Evolutionary conservation across 1,284 basidiomycete genomes (phyloP), one percentile per base, ranked within the genome.

Genomic region (Ganoderma resinaceum): DNA sequence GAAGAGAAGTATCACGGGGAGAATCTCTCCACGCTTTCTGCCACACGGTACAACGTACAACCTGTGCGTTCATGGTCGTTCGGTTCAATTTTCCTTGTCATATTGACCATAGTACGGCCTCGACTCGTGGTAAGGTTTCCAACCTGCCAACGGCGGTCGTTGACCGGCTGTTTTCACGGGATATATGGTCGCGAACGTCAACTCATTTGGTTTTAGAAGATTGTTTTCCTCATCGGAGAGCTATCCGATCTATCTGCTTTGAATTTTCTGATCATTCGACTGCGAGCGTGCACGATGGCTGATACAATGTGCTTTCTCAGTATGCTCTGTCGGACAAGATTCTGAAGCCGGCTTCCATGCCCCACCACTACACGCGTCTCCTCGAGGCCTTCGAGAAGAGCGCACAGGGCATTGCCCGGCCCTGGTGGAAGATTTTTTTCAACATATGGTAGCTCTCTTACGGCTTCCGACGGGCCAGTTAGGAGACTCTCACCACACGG

Each of bases 341-440:
- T 46, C 77, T 92, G 59, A 83, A 85, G 62, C 92, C 92, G 3
- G 86, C 87, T 14, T 92, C 92, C 9, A 86, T 86, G 78, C 91
- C 92, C 23, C 80, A 84, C 64, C 88, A 94, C 78, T 94, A 94
- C 74, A 83, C 87, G 52, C 87, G 91, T 43, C 83, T 94, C 20
- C 83, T 88, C 1, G 90, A 91, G 72, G 92, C 87, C 3, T 88
- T 89, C 71, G 87, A 91, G 70, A 91, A 90, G 79, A 91, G 90
- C 74, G 86, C 87, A 3, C 82, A 89, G 75, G 92, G 92, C n/a
- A 91, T 92, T 62, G 85, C 84, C 29, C 82, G 92, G 58, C 91
- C 92, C 2, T 89, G 89, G 90, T 94, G 92, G 92, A 92, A 94
- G 78, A 81, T 91, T 52, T 91, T 94, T 79, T 90, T 94, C 73